Percentiles rank a stretch among this genome's conserved stretches.
Evolutionary conservation across 768 basidiomycete genomes (phyloP).

Genomic region (Sutorius australiensis): DNA sequence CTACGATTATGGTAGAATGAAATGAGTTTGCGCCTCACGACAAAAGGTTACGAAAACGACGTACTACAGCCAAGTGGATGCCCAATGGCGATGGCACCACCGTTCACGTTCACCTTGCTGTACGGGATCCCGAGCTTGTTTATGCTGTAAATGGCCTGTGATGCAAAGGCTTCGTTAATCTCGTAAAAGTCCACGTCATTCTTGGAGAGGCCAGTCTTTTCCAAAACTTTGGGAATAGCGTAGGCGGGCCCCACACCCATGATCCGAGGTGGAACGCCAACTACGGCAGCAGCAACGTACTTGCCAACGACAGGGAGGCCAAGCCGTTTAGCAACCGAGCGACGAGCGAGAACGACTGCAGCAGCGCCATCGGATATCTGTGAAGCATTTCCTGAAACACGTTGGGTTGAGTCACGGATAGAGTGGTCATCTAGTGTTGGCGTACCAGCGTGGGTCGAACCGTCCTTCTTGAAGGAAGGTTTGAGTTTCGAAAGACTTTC

Average conservation of each 20-base stretch:
- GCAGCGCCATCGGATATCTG: constrained; percentile 94
- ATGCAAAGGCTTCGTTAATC: constrained; percentile 91
- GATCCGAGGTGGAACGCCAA: constrained; percentile 82
- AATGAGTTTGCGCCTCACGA: constrained; percentile 1
- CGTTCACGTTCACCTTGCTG: constrained; percentile 81
- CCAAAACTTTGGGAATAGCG: constrained; percentile 76
- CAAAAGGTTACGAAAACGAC: constrained; percentile 30
- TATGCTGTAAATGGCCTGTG: constrained; percentile 72
- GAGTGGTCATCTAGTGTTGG: constrained; percentile 1
- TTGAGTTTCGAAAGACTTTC: constrained; percentile 78
- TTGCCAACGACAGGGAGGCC: constrained; percentile 87
- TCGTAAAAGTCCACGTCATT: constrained; percentile 87
- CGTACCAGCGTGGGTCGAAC: constrained; percentile 68
- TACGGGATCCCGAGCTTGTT: constrained; percentile 65
- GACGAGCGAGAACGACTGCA: constrained; percentile 78
- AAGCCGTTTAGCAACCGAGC: constrained; percentile 75
- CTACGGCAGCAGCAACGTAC: constrained; percentile 63
- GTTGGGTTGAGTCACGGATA: constrained; percentile 2
- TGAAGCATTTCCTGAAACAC: constrained; percentile 62
- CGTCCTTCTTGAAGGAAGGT: constrained; percentile 77
- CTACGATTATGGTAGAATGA: constrained; percentile 31
- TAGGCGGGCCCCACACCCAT: constrained; percentile 92
- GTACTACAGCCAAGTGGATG: constrained; percentile 83
- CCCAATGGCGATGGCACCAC: constrained; percentile 87
- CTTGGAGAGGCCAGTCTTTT: constrained; percentile 57